Conservation (phyloP, 2,329 filamentous ascomycete species). For the Calonectria naviculata region DNA sequence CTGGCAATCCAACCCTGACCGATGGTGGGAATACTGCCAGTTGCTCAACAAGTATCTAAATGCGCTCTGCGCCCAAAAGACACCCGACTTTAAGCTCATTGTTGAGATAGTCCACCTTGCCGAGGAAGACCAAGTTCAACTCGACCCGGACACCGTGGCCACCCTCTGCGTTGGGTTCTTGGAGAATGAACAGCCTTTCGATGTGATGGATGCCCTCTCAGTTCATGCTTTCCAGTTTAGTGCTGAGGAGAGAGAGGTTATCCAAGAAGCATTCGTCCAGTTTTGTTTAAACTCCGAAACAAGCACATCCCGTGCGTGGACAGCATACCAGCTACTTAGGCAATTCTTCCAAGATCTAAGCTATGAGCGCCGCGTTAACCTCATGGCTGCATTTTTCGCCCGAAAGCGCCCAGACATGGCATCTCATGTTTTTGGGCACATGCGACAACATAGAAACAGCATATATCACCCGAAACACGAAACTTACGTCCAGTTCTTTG, state of each 20-base stretch:
- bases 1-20: conserved; percentile 56
- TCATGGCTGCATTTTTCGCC: conserved; percentile 87
- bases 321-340: conserved; percentile 72
- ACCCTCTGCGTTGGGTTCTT: conserved; percentile 81
- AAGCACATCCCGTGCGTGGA: conserved; percentile 73
- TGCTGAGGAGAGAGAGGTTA: conserved; percentile 72
- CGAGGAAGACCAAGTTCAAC: conserved; percentile 74
- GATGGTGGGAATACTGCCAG: conserved; percentile 63
- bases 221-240: conserved; percentile 78
- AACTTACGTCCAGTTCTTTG: conserved; percentile 82
- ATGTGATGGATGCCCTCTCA: conserved; percentile 85
- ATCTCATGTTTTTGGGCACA: conserved; percentile 88
- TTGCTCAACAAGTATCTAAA: conserved; percentile 79
- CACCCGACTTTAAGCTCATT: conserved; percentile 76
- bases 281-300: conserved; percentile 74
- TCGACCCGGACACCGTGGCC: conserved; percentile 81
- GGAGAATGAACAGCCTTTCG: conserved; percentile 78
- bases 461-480: conserved; percentile 75
- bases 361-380: conserved; percentile 70
- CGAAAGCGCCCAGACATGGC: conserved; percentile 87
- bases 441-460: conserved; percentile 80
- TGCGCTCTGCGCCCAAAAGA: conserved; percentile 70
- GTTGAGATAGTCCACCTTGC: conserved; percentile 79
- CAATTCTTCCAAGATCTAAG: conserved; percentile 75
- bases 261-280: conserved; percentile 73